Conservation (phyloP, 176 grass and related monocot species). For the Oryza coarctata region DNA sequence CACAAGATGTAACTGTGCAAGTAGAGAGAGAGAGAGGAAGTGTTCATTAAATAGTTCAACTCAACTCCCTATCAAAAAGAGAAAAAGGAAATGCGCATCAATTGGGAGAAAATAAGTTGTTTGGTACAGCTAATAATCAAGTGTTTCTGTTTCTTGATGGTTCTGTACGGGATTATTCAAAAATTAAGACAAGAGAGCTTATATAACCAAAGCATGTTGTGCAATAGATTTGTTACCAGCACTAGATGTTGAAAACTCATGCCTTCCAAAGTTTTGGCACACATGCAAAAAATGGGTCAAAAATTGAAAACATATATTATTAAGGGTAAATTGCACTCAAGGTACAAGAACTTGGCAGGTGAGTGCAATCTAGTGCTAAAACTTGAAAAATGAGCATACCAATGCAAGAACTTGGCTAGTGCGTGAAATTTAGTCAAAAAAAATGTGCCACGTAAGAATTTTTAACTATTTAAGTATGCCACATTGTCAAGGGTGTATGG, state of each 20-base stretch:
- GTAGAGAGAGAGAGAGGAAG: constrained; percentile 7
- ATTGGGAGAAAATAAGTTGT: constrained; percentile 17
- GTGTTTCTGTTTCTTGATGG: background rate
- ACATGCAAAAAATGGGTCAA: background rate
- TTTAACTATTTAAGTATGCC: no score
- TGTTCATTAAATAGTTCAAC: background rate
- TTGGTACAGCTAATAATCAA: background rate
- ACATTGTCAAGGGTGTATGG: no score
- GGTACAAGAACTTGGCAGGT: no score
- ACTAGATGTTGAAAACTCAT: constrained; percentile 12
- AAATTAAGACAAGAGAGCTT: constrained; percentile 2
- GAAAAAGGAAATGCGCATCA: constrained; percentile 18
- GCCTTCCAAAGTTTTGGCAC: background rate
- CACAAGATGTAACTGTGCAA: constrained; percentile 6
- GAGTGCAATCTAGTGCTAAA: no score
- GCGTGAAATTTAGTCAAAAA: no score
- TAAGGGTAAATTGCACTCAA: no score
- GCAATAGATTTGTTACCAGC: constrained; percentile 9
- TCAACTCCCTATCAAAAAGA: constrained; percentile 1
- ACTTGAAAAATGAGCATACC: no score
- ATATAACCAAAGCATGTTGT: constrained; percentile 18
- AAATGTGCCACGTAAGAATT: no score
- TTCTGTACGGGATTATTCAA: background rate
- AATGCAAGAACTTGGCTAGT: no score
- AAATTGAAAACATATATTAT: constrained; percentile 22